Evolutionary conservation across 2,329 filamentous ascomycete species (phyloP), one percentile per base, ranked within the genome.

Genomic region (Aaosphaeria arxii): DNA sequence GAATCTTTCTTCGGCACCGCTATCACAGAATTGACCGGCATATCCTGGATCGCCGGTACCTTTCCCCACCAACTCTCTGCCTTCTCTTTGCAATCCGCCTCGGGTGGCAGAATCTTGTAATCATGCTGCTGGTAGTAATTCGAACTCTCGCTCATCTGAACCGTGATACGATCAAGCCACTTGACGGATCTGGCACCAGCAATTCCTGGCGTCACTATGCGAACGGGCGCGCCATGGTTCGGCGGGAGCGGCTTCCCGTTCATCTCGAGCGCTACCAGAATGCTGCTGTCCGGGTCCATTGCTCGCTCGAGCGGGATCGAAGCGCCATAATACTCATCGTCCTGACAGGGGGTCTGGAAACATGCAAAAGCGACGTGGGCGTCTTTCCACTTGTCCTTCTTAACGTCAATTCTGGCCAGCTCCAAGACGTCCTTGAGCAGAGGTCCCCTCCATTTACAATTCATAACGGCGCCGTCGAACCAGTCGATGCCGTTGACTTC

Each of bases 401-500:
- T 55, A 4, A 74, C 50, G 3, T 59, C 57, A 9, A 81, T 48
- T 1, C 73, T 74, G 1, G 78, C 78, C 31, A 66, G 65, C 1
- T 66, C 53, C 33, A 85, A 64, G 3, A 84, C 72, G 57, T 83
- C 79, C 30, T 69, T 61, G 9, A 84, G 68, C 4, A 76, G 66
- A 2, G 81, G 81, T 0, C 79, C 79, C 11, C 69, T 74, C 79
- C 79, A 84, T 46, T 67, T 72, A 56, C 80, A 82, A 56, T 83
- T 84, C 79, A 83, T 83, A 17, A 83, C 74, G 0, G 81, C 81
- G 36, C 75, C 80, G 54, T 83, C 80, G 35, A 74, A 74, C 81
- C 82, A 84, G 57, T 84, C 80, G 39, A 84, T 76, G 1, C 81
- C 82, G 32, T 74, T 67, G 5, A 84, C 81, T 61, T 84, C 81